Evolutionary conservation across 768 basidiomycete genomes (phyloP).

Genomic region (Chiua virens): DNA sequence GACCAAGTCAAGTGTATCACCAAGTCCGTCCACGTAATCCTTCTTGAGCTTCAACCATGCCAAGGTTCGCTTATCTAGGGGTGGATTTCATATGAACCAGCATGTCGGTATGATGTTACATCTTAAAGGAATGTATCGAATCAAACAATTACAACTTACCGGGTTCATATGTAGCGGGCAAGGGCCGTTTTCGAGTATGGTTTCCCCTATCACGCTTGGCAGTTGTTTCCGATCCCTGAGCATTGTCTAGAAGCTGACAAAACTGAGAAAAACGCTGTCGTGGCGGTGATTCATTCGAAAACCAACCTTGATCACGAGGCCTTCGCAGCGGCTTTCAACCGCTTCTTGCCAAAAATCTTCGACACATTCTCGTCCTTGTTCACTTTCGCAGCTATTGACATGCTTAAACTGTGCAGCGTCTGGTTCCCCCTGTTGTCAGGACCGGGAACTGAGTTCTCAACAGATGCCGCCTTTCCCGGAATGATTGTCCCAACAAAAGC

Average conservation of each 20-base stretch:
- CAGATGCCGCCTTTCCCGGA: slow-evolving; percentile 67
- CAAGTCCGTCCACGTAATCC: slow-evolving; percentile 80
- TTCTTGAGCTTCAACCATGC: slow-evolving; percentile 94
- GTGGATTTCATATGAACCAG: neutral
- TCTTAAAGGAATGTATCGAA: neutral
- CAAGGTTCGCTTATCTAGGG: slow-evolving; percentile 72
- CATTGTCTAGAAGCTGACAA: slow-evolving; percentile 64
- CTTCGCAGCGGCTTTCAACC: slow-evolving; percentile 79
- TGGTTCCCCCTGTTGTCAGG: slow-evolving; percentile 41
- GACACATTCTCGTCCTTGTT: slow-evolving; percentile 57
- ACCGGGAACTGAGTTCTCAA: slow-evolving; percentile 65
- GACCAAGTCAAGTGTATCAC: slow-evolving; percentile 73
- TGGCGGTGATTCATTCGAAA: neutral
- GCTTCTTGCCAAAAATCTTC: slow-evolving; percentile 77
- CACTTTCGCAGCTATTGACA: slow-evolving; percentile 70
- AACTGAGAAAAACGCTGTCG: slow-evolving; percentile 3
- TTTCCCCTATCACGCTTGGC: slow-evolving; percentile 35
- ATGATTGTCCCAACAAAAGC: slow-evolving; percentile 66
- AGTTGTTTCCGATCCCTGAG: slow-evolving; percentile 38
- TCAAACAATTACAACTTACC: slow-evolving; percentile 34
- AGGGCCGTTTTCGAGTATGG: slow-evolving; percentile 52
- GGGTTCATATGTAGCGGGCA: slow-evolving; percentile 86
- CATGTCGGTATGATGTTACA: no score
- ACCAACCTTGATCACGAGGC: slow-evolving; percentile 88
- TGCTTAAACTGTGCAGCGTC: slow-evolving; percentile 65